Percentiles rank a stretch among this genome's conserved stretches.
phyloP scores from a whole-genome alignment of 1,139 yeast genomes.

The Geotrichum europaeum region DNA sequence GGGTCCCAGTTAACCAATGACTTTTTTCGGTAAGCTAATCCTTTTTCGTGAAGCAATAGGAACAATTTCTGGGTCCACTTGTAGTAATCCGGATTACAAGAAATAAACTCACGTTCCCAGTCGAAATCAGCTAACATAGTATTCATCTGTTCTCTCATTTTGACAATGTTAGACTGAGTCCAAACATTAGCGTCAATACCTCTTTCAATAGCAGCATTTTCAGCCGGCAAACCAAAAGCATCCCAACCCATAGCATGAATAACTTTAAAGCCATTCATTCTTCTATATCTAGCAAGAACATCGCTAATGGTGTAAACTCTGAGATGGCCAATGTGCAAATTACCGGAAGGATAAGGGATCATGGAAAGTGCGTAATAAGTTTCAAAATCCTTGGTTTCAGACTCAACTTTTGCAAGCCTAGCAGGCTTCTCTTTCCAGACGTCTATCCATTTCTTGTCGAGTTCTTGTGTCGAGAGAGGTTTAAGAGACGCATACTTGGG shows the following conservation, averaged over 20 bases:
- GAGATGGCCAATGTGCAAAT: conserved; percentile 86
- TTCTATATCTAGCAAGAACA: conserved; percentile 67
- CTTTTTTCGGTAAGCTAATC: conserved; percentile 75
- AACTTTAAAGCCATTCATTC: conserved; percentile 70
- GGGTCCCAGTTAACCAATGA: conserved; percentile 99
- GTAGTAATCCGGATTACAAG: conserved; percentile 83
- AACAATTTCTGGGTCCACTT: conserved; percentile 89
- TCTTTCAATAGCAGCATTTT: conserved; percentile 91
- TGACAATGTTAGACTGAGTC: conserved; percentile 70
- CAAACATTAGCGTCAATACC: conserved; percentile 72
- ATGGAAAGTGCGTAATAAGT: conserved; percentile 68
- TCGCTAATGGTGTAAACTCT: conserved; percentile 91
- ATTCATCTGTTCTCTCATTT: conserved; percentile 79
- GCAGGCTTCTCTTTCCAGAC: conserved; percentile 28
- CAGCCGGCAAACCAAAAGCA: conserved; percentile 97
- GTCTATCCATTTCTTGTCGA: conserved; percentile 33
- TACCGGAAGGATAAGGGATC: conserved; percentile 97
- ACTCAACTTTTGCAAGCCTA: conserved; percentile 17
- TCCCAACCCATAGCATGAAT: conserved; percentile 99
- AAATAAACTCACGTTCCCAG: conserved; percentile 88
- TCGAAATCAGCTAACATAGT: conserved; percentile 81
- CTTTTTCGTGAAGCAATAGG: conserved; percentile 60
- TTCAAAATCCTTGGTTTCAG: conserved; percentile 28
- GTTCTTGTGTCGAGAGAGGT: conserved; percentile 14
- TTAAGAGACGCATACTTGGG: conserved; percentile 7